phyloP scores from a whole-genome alignment of 2,329 filamentous ascomycete genomes.

The Arthrobotrys megalospora region DNA sequence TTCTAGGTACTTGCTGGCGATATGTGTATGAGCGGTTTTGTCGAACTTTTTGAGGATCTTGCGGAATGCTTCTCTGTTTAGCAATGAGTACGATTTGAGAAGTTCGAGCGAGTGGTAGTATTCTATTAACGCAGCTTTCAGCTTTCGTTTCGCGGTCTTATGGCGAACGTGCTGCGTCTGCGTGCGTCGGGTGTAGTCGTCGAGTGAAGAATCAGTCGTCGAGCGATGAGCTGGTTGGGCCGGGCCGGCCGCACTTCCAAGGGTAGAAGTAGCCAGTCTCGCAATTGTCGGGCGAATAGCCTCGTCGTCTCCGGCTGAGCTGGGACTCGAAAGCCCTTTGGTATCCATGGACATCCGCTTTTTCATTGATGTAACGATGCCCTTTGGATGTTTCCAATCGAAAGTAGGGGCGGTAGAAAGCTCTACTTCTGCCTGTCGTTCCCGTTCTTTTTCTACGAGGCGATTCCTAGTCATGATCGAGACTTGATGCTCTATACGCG shows the following conservation, averaged over 20 bases:
- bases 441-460: conserved; percentile 77
- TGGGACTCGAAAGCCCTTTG: conserved; percentile 42
- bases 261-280: conserved; percentile 56
- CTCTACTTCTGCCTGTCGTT: conserved; percentile 68
- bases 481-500: conserved; percentile 82
- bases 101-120: conserved; percentile 93
- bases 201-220: conserved; percentile 64
- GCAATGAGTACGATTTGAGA: conserved; percentile 88
- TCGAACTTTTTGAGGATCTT: conserved; percentile 99
- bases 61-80: conserved; percentile 93
- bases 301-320: conserved; percentile 47
- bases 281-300: conserved; percentile 59
- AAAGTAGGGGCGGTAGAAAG: conserved; percentile 61
- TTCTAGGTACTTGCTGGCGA: conserved; percentile 84
- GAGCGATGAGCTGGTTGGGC: conserved; percentile 68
- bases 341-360: conserved; percentile 44
- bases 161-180: conserved; percentile 74
- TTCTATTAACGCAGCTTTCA: conserved; percentile 91
- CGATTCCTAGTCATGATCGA: conserved; percentile 93
- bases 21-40: conserved; percentile 85
- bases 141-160: conserved; percentile 91
- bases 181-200: conserved; percentile 71
- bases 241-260: conserved; percentile 60
- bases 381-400: conserved; percentile 64
- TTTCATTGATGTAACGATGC: conserved; percentile 63